Base-by-base conservation (phyloP, 805 yeast genomes). In the Ogataea pini region DNA sequence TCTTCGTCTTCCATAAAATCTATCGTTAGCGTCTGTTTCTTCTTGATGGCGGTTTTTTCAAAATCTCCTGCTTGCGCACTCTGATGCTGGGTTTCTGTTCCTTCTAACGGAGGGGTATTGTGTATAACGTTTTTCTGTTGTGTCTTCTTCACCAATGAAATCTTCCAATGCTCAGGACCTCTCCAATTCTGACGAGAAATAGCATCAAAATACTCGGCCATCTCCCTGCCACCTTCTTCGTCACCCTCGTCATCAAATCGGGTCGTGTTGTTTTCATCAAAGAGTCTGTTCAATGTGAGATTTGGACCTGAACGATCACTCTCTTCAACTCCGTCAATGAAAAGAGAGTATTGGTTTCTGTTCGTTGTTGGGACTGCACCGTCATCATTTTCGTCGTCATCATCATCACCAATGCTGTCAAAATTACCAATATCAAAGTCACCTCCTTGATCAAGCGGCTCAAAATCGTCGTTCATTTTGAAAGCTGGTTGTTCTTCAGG, bases 91-190 rank as follows among this genome's bases (percentile, higher is more conserved):
- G 19, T 19, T n/a, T 40, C 44, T 27, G 16, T 31, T 6, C 25
- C n/a, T n/a, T 29, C 39, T 10, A 33, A 52, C 3, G 50, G 49
- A 3, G 40, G 41, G 5, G 39, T 9, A 29, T 18, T 25, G 3
- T 32, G 20, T n/a, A 39, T 40, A 3, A 5, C 17, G n/a, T 19
- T 42, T 18, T 38, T 38, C n/a, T 52, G 49, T 10, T 46, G 47
- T 1, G 47, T 44, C 33, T 53, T 44, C 25, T 52, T 58, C 16
- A 58, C 45, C 32, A 80, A 77, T 36, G 77, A 71, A 9, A 92
- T 85, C 66, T 86, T 86, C 97, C 97, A 92, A 67, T 89, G 95
- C 55, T 88, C 92, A 12, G 92, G 86, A 7, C 97, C 97, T 24
- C 95, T 79, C 97, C 97, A 91, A 62, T 82, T 86, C 27, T 74